Evolutionary conservation across 441 rosid species (phyloP).

Genomic region (Breynia disticha): DNA sequence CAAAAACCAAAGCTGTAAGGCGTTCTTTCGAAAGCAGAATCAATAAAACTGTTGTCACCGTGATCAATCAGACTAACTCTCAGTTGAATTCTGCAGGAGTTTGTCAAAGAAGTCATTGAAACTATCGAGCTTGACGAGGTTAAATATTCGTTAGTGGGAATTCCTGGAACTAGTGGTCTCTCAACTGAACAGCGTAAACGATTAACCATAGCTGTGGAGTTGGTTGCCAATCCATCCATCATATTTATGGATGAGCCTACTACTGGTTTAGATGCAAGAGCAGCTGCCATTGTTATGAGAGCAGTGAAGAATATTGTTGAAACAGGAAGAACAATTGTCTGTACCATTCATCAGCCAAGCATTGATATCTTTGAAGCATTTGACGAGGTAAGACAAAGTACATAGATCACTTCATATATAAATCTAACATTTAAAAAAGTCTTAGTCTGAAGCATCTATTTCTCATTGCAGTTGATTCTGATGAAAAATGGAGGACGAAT

Average conservation of each 20-base stretch:
- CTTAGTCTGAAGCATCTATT: background rate
- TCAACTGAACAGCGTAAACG: conserved; percentile 64
- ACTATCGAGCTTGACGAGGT: conserved; percentile 43
- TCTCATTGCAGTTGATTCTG: conserved; percentile 37
- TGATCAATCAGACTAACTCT: background rate
- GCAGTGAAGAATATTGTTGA: conserved; percentile 55
- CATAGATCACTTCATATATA: background rate
- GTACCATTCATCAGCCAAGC: conserved; percentile 72
- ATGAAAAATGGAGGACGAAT: conserved; percentile 56
- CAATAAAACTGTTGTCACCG: background rate
- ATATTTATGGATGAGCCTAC: conserved; percentile 76
- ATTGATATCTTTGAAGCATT: conserved; percentile 57
- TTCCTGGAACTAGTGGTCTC: conserved; percentile 39
- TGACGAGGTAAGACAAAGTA: conserved; percentile 36
- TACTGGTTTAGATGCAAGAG: conserved; percentile 60
- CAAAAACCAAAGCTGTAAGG: conserved; percentile 33
- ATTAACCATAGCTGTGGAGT: conserved; percentile 57
- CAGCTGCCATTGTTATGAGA: conserved; percentile 68
- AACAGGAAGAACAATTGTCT: conserved; percentile 61
- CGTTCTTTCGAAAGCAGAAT: conserved; percentile 3
- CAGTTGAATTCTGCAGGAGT: conserved; percentile 21
- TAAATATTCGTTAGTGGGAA: conserved; percentile 42
- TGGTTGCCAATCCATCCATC: conserved; percentile 64
- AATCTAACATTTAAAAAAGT: background rate
- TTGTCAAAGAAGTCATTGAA: conserved; percentile 44